Evolutionary conservation across 2,329 filamentous ascomycete species (phyloP).

Genomic region (Xylariomycetidae sp.): DNA sequence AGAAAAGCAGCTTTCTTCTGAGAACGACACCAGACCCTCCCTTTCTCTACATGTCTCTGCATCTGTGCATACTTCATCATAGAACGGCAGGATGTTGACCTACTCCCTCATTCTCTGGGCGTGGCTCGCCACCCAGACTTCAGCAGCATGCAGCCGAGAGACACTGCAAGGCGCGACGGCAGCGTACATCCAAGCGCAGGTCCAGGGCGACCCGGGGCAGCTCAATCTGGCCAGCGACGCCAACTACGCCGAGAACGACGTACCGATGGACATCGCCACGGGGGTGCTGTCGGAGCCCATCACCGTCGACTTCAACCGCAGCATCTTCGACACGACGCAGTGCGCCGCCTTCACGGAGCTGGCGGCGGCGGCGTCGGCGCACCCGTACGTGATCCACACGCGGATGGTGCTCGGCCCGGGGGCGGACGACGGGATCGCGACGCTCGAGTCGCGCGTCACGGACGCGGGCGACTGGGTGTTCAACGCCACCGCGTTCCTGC

Average conservation of each 20-base stretch:
- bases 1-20: no score
- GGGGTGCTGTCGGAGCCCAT: slow-evolving; percentile 25
- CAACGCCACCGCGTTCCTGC: slow-evolving; percentile 22
- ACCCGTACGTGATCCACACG: slow-evolving; percentile 29
- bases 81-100: no score
- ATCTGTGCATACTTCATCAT: no score
- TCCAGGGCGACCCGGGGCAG: slow-evolving; percentile 12
- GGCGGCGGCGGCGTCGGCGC: slow-evolving; percentile 23
- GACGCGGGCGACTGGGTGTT: slow-evolving; percentile 28
- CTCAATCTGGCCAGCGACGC: slow-evolving; percentile 11
- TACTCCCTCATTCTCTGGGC: no score
- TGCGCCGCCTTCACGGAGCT: slow-evolving; percentile 39
- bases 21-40: no score
- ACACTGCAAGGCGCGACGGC: slow-evolving; percentile 16
- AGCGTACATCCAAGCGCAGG: slow-evolving; percentile 19
- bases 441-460: slow-evolving; percentile 23
- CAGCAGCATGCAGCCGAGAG: slow-evolving; percentile 18
- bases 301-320: slow-evolving; percentile 29
- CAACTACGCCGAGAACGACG: slow-evolving; percentile 30
- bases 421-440: slow-evolving; percentile 17
- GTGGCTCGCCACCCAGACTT: slow-evolving; percentile 14
- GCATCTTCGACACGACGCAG: slow-evolving; percentile 26
- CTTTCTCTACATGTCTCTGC: no score
- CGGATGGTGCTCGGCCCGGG: slow-evolving; percentile 20
- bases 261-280: slow-evolving; percentile 12